Base-by-base conservation (phyloP, 2,329 filamentous ascomycete species). In the Lojkania enalia region DNA sequence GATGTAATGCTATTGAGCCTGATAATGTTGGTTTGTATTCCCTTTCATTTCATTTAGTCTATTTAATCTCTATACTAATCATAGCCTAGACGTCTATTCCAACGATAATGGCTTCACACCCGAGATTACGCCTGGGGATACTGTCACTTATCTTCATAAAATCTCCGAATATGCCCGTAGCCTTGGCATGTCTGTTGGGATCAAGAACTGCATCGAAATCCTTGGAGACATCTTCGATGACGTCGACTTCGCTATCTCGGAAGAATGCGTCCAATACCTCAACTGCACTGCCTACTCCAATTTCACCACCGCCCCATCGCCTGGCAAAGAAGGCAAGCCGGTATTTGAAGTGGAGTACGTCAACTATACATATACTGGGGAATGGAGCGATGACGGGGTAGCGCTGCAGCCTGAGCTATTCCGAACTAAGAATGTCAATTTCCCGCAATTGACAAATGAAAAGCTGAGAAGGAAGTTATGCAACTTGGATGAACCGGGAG, bases 1-100 rank as follows among this genome's bases (percentile, higher is more conserved):
- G 67, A 0, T 71, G 69, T 38, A 62, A 70, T 48, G 66, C 65
- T 4, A 61, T 71, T 20, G 69, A 72, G 46, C 69, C 69, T 1
- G 69, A 65, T 39, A 65, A 65, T 43, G 52, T 62, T 32, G 58
- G 48, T 61, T 31, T 13, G 58, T 60, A 9, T 21, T 44, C 35
- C 29, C 15, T 27, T 15, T 25, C 14, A 16, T 11, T n/a, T 1
- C 7, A n/a, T 11, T 35, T 13, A 32, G 15, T 13, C 20, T 2
- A 16, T 5, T 21, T 19, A 23, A n/a, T 30, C 15, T 30, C 6
- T 16, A n/a, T 23, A 21, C 16, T 30, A 15, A n/a, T 15, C 27
- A 14, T 7, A 14, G 14, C 6, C 39, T 23, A 58, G 55, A 58
- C 21, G 53, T 58, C 23, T 58, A 57, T 36, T 57, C 54, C 25